Evolutionary conservation across 2,329 filamentous ascomycete species (phyloP), one percentile per base, ranked within the genome.

Genomic region (Pseudogymnoascus sp.): DNA sequence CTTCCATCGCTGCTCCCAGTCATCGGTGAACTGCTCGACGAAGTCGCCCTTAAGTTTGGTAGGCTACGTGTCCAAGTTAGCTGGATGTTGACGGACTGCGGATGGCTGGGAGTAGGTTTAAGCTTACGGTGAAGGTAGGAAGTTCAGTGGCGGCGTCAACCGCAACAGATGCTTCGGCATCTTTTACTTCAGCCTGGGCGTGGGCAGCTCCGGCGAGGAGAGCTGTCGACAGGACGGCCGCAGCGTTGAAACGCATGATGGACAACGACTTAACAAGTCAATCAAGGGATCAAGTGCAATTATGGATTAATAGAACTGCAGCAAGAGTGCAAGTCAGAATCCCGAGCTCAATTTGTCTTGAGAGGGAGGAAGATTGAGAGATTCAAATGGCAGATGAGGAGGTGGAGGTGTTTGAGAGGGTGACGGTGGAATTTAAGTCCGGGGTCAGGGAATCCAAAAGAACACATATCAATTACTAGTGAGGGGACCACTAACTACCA

Each of bases 21-120:
- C 93, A 71, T 96, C 90, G 79, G 91, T 96, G 82, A 99, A 99
- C 79, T 99, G 95, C 82, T 99, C 95, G 68, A 97, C 81, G 85
- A 99, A 99, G 66, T 92, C 91, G 70, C 88, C 95, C 81, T 97
- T 95, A 73, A 97, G 77, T 67, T 81, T 84, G 69, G 92, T 91
- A 65, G 95, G 93, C 93, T 99, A 74, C 15, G 57, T 15, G 50
- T 23, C 11, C 17, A 40, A 36, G 57, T 50, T 60, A 60, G 57
- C 35, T 13, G 31, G 31, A 40, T 60, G 31, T 36, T 3, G 62
- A 63, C 23, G 23, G 15, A 35, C 19, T 28, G 62, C 17, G 11
- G 62, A 36, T 23, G 28, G 11, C 53, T 4, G 36, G 36, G 47
- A 17, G 23, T 9, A 31, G 13, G 57, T 36, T 60, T 21, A 40